Evolutionary conservation across 2,329 filamentous ascomycete genomes (phyloP).

Genomic region (Sporothrix dimorphospora): DNA sequence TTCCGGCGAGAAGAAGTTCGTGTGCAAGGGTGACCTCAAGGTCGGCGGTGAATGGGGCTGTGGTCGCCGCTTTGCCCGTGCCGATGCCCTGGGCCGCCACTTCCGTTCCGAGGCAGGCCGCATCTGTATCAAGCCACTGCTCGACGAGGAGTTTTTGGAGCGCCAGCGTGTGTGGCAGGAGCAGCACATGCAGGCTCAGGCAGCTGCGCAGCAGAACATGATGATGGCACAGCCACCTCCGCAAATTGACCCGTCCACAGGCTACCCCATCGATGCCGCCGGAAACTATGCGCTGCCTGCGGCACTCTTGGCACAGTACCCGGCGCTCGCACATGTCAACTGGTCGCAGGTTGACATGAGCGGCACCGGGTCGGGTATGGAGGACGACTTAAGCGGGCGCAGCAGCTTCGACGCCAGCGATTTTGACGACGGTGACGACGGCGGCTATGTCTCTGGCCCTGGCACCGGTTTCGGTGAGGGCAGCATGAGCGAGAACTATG

Average conservation of each 20-base stretch:
- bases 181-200: constrained; percentile 65
- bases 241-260: constrained; percentile 62
- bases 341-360: constrained; percentile 72
- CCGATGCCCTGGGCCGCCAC: constrained; percentile 90
- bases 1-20: constrained; percentile 97
- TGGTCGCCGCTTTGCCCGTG: constrained; percentile 87
- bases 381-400: constrained; percentile 76
- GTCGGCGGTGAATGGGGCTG: constrained; percentile 88
- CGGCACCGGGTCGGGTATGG: constrained; percentile 69
- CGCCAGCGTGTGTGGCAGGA: constrained; percentile 75
- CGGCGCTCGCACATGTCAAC: constrained; percentile 85
- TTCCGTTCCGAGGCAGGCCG: constrained; percentile 95
- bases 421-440: constrained; percentile 73
- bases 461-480: constrained; percentile 63
- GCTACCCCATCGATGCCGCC: constrained; percentile 59
- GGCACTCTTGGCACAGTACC: constrained; percentile 87
- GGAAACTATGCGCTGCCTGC: constrained; percentile 75
- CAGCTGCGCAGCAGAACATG: constrained; percentile 58
- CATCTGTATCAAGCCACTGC: constrained; percentile 94
- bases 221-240: constrained; percentile 55
- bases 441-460: constrained; percentile 66
- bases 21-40: constrained; percentile 90
- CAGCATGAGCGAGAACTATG: constrained; percentile 58
- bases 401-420: constrained; percentile 84
- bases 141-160: constrained; percentile 90